Evolutionary conservation across 2,329 filamentous ascomycete species (phyloP), one percentile per base, ranked within the genome.

Genomic region (Sporothrix sp.): DNA sequence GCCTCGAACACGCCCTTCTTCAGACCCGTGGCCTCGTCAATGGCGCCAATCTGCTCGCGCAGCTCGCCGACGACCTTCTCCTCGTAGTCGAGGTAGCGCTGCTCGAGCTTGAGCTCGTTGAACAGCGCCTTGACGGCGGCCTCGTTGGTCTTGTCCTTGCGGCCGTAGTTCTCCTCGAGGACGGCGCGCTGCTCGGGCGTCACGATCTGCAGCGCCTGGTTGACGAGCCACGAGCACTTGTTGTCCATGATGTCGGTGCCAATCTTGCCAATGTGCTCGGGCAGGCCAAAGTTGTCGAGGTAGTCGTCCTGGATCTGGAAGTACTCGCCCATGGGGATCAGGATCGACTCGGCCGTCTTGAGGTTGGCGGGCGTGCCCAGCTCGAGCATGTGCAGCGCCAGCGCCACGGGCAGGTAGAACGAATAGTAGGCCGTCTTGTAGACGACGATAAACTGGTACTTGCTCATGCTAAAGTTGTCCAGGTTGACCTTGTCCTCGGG

Each of bases 371-470:
- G 80, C 8, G 88, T 93, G 20, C 91, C 93, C 54, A 90, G 76
- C 63, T 88, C 83, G 59, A 90, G 80, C 70, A 89, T 85, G 74
- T 91, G 76, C 61, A 98, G 76, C 5, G 93, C 87, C 39, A 98
- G 79, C 9, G 89, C 91, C 51, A 98, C 89, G 53, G 93, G 93
- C 13, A 98, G 84, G 73, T 97, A 97, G 78, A 98, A 98, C 64
- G 86, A 94, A 77, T 98, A 98, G 76, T 94, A 98, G 47, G 93
- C 90, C 21, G 93, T 98, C 82, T 98, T 98, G 82, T 95, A 97
- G 71, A 95, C 87, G 72, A 98, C 93, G 64, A 98, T 98, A 77
- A 97, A 98, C 62, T 76, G 82, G 76, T 95, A 95, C 77, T 95
- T 98, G 56, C 90, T 79, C 69, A 96, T 76, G 68, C 82, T 89